phyloP scores from a whole-genome alignment of 2,329 filamentous ascomycete species.

The Torrubiella hemipterigena region DNA sequence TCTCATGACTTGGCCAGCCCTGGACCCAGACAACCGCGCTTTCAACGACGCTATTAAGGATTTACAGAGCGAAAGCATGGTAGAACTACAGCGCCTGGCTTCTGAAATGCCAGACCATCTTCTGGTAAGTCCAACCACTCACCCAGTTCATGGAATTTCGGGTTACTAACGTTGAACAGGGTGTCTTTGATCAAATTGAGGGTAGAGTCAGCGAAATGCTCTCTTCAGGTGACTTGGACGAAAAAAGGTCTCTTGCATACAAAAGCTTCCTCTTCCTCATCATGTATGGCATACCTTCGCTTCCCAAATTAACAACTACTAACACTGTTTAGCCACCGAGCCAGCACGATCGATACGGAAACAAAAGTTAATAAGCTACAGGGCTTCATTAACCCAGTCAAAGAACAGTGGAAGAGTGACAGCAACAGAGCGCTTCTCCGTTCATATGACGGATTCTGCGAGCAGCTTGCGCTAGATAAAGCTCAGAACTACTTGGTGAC shows the following conservation, averaged over 20 bases:
- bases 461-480: conserved; percentile 65
- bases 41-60: conserved; percentile 88
- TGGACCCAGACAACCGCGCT: conserved; percentile 55
- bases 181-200: conserved; percentile 80
- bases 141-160: too few species aligned
- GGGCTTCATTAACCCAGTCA: conserved; percentile 72
- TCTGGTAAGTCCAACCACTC: conserved; percentile 38
- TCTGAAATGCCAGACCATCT: conserved; percentile 87
- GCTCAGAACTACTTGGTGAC: conserved; percentile 68
- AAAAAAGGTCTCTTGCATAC: conserved; percentile 75
- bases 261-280: conserved; percentile 90
- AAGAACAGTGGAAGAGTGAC: conserved; percentile 65
- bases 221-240: conserved; percentile 59
- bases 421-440: conserved; percentile 57
- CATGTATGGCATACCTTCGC: conserved; percentile 37
- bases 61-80: conserved; percentile 70
- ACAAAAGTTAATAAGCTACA: conserved; percentile 60
- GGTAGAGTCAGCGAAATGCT: conserved; percentile 71
- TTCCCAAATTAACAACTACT: conserved; percentile 5
- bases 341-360: conserved; percentile 59
- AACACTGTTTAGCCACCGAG: conserved; percentile 62
- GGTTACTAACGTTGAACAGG: conserved; percentile 27
- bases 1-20: conserved; percentile 66
- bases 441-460: conserved; percentile 68
- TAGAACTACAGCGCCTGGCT: conserved; percentile 80